Conservation (phyloP, 2,329 filamentous ascomycete species). For the Daldinia sp. region DNA sequence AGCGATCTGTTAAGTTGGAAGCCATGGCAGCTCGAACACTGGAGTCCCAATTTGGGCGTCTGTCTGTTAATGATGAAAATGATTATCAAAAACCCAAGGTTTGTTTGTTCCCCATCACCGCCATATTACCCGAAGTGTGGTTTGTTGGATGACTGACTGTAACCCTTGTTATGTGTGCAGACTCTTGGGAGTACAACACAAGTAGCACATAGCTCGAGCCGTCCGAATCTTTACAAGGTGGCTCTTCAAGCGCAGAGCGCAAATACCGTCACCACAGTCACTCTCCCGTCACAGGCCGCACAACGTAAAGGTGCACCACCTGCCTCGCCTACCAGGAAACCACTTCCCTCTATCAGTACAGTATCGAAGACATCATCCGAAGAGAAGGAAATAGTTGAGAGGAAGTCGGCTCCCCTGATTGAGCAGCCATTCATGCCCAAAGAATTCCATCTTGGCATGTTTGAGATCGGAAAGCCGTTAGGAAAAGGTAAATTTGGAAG, state of each 20-base stretch:
- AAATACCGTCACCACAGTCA: conserved; percentile 72
- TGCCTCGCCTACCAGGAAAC: conserved; percentile 66
- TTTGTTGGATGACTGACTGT: conserved; percentile 56
- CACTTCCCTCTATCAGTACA: conserved; percentile 57
- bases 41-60: conserved; percentile 88
- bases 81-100: conserved; percentile 87
- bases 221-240: conserved; percentile 87
- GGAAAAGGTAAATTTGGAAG: conserved; percentile 90
- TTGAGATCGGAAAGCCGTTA: conserved; percentile 88
- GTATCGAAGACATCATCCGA: conserved; percentile 57
- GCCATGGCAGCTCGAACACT: conserved; percentile 80
- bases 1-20: conserved; percentile 4
- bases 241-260: conserved; percentile 82
- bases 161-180: conserved; percentile 52
- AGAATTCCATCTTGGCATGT: conserved; percentile 90
- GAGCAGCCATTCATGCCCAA: conserved; percentile 69
- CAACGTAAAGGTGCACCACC: conserved; percentile 63
- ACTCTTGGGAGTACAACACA: conserved; percentile 60
- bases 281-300: conserved; percentile 74
- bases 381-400: conserved; percentile 64
- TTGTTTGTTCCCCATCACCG: conserved; percentile 48
- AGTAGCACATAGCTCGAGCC: conserved; percentile 66
- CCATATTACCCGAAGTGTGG: conserved; percentile 58
- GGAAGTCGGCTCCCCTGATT: conserved; percentile 64
- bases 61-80: conserved; percentile 92